Conservation (phyloP, 2,329 filamentous ascomycete species). For the Ceratocystis diversiconidia region DNA sequence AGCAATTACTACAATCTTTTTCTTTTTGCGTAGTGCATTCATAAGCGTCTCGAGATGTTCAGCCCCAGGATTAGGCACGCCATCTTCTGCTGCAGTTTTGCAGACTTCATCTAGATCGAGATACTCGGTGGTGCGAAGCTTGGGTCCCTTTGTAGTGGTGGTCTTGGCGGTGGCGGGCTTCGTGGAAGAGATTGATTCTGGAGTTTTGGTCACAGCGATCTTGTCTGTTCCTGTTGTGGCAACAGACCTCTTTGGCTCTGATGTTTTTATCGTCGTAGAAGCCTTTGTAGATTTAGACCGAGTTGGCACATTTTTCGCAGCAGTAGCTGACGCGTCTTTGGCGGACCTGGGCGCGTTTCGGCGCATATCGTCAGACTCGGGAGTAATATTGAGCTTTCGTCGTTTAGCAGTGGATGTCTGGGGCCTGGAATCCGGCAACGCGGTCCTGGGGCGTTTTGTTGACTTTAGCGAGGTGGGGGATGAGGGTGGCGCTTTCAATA, state of each 20-base stretch:
- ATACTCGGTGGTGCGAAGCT: slow-evolving; percentile 63
- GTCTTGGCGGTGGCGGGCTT: slow-evolving; percentile 1
- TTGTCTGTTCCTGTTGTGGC: neutral
- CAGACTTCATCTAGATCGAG: slow-evolving; percentile 49
- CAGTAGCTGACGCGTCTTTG: slow-evolving; percentile 51
- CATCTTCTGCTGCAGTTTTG: slow-evolving; percentile 22
- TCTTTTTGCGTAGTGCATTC: slow-evolving; percentile 66
- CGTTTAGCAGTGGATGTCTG: slow-evolving; percentile 7
- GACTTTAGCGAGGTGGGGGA: neutral
- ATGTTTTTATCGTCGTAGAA: neutral
- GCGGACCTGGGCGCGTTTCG: slow-evolving; percentile 23
- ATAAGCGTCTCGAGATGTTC: slow-evolving; percentile 58
- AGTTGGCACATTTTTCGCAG: slow-evolving; percentile 44
- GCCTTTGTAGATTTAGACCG: slow-evolving; percentile 27
- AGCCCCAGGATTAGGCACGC: slow-evolving; percentile 34
- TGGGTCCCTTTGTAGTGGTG: slow-evolving; percentile 23
- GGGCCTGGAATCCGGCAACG: slow-evolving; percentile 8
- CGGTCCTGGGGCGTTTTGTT: slow-evolving; percentile 13
- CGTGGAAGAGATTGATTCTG: neutral
- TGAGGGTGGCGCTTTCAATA: slow-evolving; percentile 4
- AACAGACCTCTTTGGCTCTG: neutral
- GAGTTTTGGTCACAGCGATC: neutral
- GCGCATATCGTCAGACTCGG: slow-evolving; percentile 2
- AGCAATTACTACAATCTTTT: slow-evolving; percentile 93
- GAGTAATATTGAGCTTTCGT: slow-evolving; percentile 5